Base-by-base conservation (phyloP, 108 stramenopile species). In the Chaetoceros tenuissimus region DNA sequence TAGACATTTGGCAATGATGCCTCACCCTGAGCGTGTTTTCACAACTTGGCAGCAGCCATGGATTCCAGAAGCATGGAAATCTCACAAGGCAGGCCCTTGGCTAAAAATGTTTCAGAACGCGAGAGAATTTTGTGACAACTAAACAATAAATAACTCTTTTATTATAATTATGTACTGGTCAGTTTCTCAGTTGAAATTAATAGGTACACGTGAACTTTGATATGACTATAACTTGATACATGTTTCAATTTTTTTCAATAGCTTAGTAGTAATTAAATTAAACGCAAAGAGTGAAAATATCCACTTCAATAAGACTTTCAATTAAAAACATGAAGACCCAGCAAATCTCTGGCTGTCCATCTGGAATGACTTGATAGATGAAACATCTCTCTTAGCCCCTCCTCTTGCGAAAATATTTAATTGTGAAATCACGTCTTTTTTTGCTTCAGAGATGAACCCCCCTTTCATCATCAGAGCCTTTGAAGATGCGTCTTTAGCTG, bases 41-140 rank as follows among this genome's bases (percentile, higher is more conserved):
- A 90, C 90, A 8, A 71, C 78, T 26, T 99, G 99, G 99, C 99
- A 99, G 81, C 95, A 94, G 95, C 99, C 99, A 3, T 98, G 90
- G 92, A 82, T 80, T 71, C 98, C 98, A 31, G 68, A 69, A 31
- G 94, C 87, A 46, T 96, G 96, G 94, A 76, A 74, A 44, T 73
- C 72, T 53, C 77, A 73, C 54, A 65, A 78, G 55, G 87, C 78
- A 34, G 81, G 91, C 25, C 97, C 99, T 0, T 99, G 99, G 99
- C 72, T 97, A n/a, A 89, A 86, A 60, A 94, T 99, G 94, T 99
- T 99, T 78, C 96, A 98, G 75, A 99, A 99, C 72, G 99, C 99
- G 24, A 80, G 93, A 48, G 62, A 64, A n/a, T 99, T 95, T 74
- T 97, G 96, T 65, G 94, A 94, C n/a, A n/a, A n/a, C n/a, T n/a